Evolutionary conservation across 257 asterid genomes (phyloP).

Genomic region (Forsythia viridissima): DNA sequence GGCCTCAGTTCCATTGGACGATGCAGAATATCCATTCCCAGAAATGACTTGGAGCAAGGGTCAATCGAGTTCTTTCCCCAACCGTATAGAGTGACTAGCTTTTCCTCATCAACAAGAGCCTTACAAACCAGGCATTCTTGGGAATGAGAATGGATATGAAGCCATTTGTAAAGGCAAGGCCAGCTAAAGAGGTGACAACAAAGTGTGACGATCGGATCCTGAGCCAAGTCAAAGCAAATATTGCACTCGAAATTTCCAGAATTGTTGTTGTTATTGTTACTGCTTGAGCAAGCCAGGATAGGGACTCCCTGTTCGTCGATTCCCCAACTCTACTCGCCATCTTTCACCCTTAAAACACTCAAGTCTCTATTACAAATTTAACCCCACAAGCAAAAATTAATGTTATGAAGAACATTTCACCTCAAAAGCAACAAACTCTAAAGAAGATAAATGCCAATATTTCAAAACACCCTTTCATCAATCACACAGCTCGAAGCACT

Average conservation of each 20-base stretch:
- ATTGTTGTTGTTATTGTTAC: constrained; percentile 30
- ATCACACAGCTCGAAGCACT: not conserved
- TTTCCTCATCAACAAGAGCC: not conserved
- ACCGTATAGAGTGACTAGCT: not conserved
- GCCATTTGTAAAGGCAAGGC: constrained; percentile 18
- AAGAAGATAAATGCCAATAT: not conserved
- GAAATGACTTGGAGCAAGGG: not conserved
- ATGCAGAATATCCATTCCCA: not conserved
- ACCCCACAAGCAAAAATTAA: not conserved
- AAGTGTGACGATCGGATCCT: not conserved
- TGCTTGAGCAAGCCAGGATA: constrained; percentile 29
- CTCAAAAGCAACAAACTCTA: not conserved
- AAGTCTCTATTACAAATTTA: not conserved
- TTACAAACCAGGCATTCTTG: not conserved
- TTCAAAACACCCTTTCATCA: not conserved
- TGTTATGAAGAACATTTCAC: not conserved
- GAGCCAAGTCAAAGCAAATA: constrained; percentile 2
- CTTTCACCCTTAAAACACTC: not conserved
- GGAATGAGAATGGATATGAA: not conserved
- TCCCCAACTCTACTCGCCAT: constrained; percentile 42
- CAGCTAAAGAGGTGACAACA: constrained; percentile 17
- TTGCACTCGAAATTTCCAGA: constrained; percentile 6
- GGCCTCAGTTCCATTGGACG: not conserved
- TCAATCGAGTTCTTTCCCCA: not conserved
- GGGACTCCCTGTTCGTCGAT: constrained; percentile 28